Conservation (phyloP, 1,139 yeast species). For the Magnusiomyces ingens region DNA sequence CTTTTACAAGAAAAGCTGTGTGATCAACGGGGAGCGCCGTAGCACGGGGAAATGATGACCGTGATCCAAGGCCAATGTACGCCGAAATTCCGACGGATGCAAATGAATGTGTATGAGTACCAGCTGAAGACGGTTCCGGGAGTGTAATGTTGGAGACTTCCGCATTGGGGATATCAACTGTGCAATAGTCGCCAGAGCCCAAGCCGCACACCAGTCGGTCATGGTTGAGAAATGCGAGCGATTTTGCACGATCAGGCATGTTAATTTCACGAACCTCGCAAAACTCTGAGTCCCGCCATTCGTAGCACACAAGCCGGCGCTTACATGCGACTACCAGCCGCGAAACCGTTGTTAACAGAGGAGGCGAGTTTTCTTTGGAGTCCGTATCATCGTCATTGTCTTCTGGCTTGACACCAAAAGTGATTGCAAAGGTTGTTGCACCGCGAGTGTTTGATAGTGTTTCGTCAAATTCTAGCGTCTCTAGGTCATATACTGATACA, state of each 20-base stretch:
- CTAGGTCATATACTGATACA: conserved; percentile 33
- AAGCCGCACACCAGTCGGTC: conserved; percentile 33
- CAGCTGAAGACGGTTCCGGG: neutral
- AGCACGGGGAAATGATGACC: conserved; percentile 19
- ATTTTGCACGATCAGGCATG: conserved; percentile 33
- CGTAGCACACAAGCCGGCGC: conserved; percentile 32
- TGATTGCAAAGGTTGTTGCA: conserved; percentile 29
- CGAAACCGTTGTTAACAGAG: conserved; percentile 21
- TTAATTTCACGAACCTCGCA: conserved; percentile 29
- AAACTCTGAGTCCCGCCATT: conserved; percentile 36
- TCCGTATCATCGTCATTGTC: neutral
- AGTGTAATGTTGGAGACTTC: conserved; percentile 2
- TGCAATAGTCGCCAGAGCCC: conserved; percentile 24
- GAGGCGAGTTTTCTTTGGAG: conserved; percentile 3
- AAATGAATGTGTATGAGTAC: conserved; percentile 9
- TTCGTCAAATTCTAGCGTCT: conserved; percentile 30
- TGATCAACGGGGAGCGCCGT: conserved; percentile 15
- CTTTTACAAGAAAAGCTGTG: conserved; percentile 26
- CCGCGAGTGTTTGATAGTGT: conserved; percentile 34
- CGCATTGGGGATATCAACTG: conserved; percentile 20
- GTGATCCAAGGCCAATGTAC: conserved; percentile 22
- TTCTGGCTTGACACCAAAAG: conserved; percentile 21
- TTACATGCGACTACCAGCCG: conserved; percentile 34
- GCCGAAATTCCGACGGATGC: conserved; percentile 19
- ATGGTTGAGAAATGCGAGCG: conserved; percentile 33